Percentiles rank a stretch among this genome's conserved stretches.
These are phyloP conservation scores for Aspergillus niger DNA, from an alignment of 2,329 filamentous ascomycete genomes.

Conservation along the genomic window DNA sequence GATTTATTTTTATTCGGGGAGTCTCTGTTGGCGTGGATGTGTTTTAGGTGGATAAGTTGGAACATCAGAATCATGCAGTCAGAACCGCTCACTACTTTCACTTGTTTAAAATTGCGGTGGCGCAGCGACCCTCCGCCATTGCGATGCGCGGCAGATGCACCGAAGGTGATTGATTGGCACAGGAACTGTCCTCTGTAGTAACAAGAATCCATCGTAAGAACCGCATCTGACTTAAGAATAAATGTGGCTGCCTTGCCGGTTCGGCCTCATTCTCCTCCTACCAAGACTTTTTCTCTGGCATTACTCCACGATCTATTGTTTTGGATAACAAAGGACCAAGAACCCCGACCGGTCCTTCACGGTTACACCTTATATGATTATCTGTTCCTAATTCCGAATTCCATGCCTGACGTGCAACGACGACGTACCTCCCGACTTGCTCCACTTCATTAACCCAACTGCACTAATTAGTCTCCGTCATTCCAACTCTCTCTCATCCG, in stretches of 20 bases:
- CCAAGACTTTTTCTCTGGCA: background rate
- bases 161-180: too few species aligned
- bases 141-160: background rate
- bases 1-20: background rate
- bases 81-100: too few species aligned
- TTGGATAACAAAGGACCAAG: background rate
- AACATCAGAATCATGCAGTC: too few species aligned
- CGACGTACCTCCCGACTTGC: background rate
- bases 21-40: too few species aligned
- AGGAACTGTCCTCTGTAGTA: background rate
- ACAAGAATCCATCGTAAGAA: background rate
- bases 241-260: constrained; percentile 2
- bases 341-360: background rate
- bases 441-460: background rate
- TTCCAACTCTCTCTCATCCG: background rate
- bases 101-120: background rate
- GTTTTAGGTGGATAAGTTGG: too few species aligned
- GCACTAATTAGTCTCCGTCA: background rate
- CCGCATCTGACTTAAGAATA: background rate
- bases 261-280: background rate
- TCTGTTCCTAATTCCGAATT: background rate
- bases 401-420: background rate
- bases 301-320: background rate
- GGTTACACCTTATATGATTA: background rate
- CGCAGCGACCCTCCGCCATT: background rate